Evolutionary conservation across 306 rosid species (phyloP).

Genomic region (Myrica gale): DNA sequence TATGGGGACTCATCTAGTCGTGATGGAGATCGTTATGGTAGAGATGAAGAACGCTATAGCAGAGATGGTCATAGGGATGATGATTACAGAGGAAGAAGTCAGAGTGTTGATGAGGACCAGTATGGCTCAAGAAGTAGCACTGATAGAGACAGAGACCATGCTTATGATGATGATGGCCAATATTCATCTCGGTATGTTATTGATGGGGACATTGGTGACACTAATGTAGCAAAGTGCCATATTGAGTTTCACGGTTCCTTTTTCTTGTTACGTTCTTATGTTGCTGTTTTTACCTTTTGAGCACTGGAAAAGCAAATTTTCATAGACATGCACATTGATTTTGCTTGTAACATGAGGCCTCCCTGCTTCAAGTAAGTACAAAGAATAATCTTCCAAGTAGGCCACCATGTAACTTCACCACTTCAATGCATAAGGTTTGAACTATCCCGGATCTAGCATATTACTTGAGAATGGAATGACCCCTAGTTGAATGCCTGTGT

Average conservation of each 20-base stretch:
- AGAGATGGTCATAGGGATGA: slow-evolving; percentile 78
- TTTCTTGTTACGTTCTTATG: not conserved
- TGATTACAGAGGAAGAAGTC: slow-evolving; percentile 83
- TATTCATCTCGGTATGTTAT: slow-evolving; percentile 73
- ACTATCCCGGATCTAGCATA: not conserved
- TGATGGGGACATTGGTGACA: not conserved
- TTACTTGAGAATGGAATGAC: not conserved
- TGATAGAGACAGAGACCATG: slow-evolving; percentile 68
- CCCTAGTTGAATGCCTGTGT: no score
- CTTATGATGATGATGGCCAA: slow-evolving; percentile 79
- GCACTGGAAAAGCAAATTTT: not conserved
- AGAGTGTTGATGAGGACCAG: slow-evolving; percentile 58
- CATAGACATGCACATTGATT: not conserved
- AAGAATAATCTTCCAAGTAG: not conserved
- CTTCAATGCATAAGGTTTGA: not conserved
- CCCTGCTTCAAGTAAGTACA: not conserved
- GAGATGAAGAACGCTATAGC: slow-evolving; percentile 73
- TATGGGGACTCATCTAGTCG: slow-evolving; percentile 50
- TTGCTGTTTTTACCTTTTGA: not conserved
- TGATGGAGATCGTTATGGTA: slow-evolving; percentile 82
- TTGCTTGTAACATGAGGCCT: not conserved
- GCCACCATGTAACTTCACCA: not conserved
- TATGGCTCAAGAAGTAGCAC: slow-evolving; percentile 72
- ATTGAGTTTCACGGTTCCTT: not conserved
- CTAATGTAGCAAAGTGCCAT: no score